These are phyloP conservation scores for Kappamyces sp. DNA, from an alignment of 192 early-diverging fungal genomes.

Conservation along the genomic window DNA sequence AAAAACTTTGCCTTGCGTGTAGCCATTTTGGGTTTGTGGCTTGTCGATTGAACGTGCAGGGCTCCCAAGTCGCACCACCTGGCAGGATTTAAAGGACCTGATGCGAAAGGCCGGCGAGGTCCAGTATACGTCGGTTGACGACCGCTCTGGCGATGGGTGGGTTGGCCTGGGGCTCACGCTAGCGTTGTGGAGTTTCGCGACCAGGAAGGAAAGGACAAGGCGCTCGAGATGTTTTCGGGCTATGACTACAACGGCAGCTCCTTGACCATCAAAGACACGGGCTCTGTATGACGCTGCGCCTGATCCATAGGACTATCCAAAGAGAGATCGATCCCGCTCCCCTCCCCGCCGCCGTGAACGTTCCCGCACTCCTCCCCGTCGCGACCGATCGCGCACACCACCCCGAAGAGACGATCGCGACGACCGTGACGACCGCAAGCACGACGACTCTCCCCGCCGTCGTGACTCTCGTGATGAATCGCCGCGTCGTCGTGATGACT, in stretches of 20 bases:
- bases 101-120: constrained; percentile 94
- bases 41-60: constrained; percentile 3
- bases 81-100: constrained; percentile 93
- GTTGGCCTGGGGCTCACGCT: constrained; percentile 4
- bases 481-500: no score
- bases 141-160: constrained; percentile 79
- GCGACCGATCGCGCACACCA: no score
- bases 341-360: no score
- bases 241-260: constrained; percentile 45
- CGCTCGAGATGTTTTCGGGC: constrained; percentile 77
- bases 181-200: background rate
- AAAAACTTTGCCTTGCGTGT: constrained; percentile 12
- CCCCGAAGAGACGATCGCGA: background rate
- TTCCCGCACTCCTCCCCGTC: no score
- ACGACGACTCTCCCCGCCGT: no score
- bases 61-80: constrained; percentile 4
- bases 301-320: background rate
- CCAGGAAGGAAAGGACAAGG: constrained; percentile 64
- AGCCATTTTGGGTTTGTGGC: constrained; percentile 6
- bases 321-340: constrained; percentile 6
- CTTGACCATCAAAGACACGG: constrained; percentile 36
- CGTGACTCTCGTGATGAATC: no score
- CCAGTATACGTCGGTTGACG: constrained; percentile 77
- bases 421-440: constrained; percentile 5
- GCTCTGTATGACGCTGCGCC: background rate